Conservation (phyloP, 352 stramenopile species). For the Phytophthora kernoviae region DNA sequence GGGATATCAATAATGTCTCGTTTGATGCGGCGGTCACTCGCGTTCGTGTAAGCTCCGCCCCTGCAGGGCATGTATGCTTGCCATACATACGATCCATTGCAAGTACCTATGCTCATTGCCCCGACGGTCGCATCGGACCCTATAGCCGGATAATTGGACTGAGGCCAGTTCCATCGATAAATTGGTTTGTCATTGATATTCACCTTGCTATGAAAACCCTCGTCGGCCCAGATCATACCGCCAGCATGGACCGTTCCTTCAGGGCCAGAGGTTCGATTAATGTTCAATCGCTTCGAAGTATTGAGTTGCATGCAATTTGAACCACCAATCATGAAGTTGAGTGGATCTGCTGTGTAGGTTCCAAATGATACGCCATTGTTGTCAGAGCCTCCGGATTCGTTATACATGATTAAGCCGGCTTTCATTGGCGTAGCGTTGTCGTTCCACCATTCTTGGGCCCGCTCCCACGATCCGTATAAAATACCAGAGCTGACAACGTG, state of each 20-base stretch:
- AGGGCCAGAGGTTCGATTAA: not conserved
- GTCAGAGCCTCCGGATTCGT: not conserved
- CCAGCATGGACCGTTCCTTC: conserved; percentile 2
- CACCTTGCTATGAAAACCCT: not conserved
- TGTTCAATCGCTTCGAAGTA: not conserved
- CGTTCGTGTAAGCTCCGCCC: not conserved
- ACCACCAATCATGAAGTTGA: not conserved
- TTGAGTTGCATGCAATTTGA: not conserved
- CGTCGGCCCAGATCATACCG: too few species aligned
- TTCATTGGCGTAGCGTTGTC: too few species aligned
- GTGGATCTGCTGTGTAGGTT: not conserved
- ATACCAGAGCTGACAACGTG: too few species aligned
- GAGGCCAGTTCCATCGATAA: too few species aligned
- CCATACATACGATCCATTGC: not conserved
- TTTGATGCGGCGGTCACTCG: not conserved
- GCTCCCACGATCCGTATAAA: too few species aligned
- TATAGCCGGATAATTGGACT: too few species aligned
- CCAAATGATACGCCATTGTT: not conserved
- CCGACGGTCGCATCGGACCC: not conserved
- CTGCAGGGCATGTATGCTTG: not conserved
- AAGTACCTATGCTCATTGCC: not conserved
- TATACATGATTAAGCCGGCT: not conserved
- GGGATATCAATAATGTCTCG: not conserved
- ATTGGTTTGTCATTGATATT: too few species aligned
- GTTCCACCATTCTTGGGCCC: too few species aligned